Evolutionary conservation across 352 stramenopile species (phyloP).

Genomic region (Elongisporangium senticosum): DNA sequence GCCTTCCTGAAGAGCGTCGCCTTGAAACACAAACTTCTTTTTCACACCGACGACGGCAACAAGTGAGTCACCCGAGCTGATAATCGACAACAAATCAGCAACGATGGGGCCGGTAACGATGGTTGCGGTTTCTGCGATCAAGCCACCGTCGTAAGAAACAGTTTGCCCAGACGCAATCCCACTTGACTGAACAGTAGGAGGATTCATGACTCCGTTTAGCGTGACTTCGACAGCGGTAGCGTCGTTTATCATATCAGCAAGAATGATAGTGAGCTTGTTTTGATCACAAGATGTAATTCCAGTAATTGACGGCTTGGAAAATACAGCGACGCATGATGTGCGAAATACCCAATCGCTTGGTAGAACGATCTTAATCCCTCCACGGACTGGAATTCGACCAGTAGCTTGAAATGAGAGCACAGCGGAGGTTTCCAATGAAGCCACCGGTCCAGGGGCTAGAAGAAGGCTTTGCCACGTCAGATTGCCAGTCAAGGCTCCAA

Average conservation of each 20-base stretch:
- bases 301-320: slow-evolving; percentile 27
- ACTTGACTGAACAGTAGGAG: slow-evolving; percentile 23
- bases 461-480: slow-evolving; percentile 40
- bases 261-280: slow-evolving; percentile 27
- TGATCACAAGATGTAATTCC: slow-evolving; percentile 19
- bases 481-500: slow-evolving; percentile 27
- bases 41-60: slow-evolving; percentile 40
- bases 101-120: slow-evolving; percentile 31
- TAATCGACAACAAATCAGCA: slow-evolving; percentile 31
- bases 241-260: slow-evolving; percentile 34
- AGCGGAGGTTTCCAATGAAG: slow-evolving; percentile 35
- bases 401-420: slow-evolving; percentile 32
- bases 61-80: slow-evolving; percentile 32
- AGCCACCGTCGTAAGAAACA: slow-evolving; percentile 32
- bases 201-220: slow-evolving; percentile 41
- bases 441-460: slow-evolving; percentile 43
- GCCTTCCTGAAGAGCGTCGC: slow-evolving; percentile 20
- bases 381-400: slow-evolving; percentile 27
- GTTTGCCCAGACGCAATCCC: slow-evolving; percentile 18
- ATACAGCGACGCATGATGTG: slow-evolving; percentile 20
- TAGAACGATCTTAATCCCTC: slow-evolving; percentile 31
- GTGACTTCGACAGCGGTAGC: slow-evolving; percentile 27
- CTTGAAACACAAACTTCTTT: slow-evolving; percentile 49
- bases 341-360: slow-evolving; percentile 39
- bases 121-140: slow-evolving; percentile 32